Conservation (phyloP, 371 early-diverging fungal genomes). For the Lichtheimia ornata region DNA sequence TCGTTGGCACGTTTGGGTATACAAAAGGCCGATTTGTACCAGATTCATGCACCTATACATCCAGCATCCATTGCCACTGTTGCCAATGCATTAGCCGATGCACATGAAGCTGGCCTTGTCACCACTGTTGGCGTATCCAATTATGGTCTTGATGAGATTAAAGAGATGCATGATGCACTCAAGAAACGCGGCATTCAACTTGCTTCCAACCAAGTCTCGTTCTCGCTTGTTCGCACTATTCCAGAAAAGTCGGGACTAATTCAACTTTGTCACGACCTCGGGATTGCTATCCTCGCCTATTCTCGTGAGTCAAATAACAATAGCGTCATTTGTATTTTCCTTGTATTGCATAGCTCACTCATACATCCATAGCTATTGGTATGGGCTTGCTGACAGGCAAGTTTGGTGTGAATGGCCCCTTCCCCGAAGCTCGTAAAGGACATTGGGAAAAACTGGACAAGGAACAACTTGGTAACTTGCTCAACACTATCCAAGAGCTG, state of each 20-base stretch:
- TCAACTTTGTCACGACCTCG: constrained; percentile 56
- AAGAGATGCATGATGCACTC: constrained; percentile 52
- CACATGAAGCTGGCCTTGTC: constrained; percentile 53
- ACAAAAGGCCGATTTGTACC: constrained; percentile 66
- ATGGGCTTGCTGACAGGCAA: constrained; percentile 59
- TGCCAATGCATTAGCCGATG: constrained; percentile 56
- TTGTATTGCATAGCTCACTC: background rate
- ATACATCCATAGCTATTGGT: constrained; percentile 25
- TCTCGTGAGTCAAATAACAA: constrained; percentile 43
- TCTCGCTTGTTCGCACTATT: constrained; percentile 46
- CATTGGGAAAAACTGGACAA: constrained; percentile 27
- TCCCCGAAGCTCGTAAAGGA: constrained; percentile 26
- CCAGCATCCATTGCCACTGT: constrained; percentile 47
- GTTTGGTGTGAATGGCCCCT: constrained; percentile 45
- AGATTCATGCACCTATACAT: constrained; percentile 74
- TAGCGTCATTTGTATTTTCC: background rate
- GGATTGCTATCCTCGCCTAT: constrained; percentile 61
- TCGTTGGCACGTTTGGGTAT: constrained; percentile 58
- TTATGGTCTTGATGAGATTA: constrained; percentile 53
- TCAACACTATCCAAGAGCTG: constrained; percentile 27
- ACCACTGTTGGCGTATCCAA: constrained; percentile 73
- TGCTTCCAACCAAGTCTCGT: constrained; percentile 60
- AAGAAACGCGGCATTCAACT: constrained; percentile 52
- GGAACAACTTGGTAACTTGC: constrained; percentile 22
- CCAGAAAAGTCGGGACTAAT: constrained; percentile 57